A percentile compares a stretch with the other conserved stretches of the same genome.
Evolutionary conservation across 2,329 filamentous ascomycete species (phyloP).

Genomic region (Penicillium nordicum): DNA sequence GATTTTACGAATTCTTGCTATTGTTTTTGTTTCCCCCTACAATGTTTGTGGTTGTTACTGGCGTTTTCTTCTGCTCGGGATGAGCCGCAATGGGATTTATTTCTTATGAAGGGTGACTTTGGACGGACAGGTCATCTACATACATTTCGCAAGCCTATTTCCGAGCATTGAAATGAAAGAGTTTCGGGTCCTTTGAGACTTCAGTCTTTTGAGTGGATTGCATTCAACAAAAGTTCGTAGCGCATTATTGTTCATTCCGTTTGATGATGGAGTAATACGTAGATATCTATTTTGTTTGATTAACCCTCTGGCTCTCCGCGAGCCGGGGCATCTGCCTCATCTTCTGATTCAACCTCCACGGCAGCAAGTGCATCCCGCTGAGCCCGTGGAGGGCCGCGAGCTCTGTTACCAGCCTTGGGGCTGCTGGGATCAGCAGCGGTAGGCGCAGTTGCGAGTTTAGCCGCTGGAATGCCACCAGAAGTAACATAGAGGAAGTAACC

Average conservation of each 20-base stretch:
- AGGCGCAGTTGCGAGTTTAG: constrained; percentile 40
- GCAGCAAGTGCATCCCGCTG: constrained; percentile 33
- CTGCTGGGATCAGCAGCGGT: constrained; percentile 4
- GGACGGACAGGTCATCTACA: constrained; percentile 1
- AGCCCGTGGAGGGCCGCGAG: constrained; percentile 16
- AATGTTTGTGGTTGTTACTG: background rate
- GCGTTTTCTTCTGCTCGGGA: background rate
- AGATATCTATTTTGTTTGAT: background rate
- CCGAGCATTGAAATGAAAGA: background rate
- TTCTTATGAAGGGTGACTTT: background rate
- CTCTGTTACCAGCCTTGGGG: constrained; percentile 5
- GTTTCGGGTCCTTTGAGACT: background rate
- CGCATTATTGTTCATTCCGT: background rate
- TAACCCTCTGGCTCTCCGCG: constrained; percentile 23
- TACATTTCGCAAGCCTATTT: constrained; percentile 1
- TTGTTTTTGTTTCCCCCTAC: background rate
- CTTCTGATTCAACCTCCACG: constrained; percentile 32
- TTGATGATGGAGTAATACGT: background rate
- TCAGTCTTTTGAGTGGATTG: background rate
- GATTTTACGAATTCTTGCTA: constrained; percentile 7
- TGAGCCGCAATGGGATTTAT: background rate
- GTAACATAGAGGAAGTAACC: constrained; percentile 74
- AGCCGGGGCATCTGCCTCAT: constrained; percentile 21
- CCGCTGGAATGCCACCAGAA: constrained; percentile 63
- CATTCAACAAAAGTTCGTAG: background rate